phyloP scores from a whole-genome alignment of 2,329 filamentous ascomycete species.

The Trichoderma sp. region DNA sequence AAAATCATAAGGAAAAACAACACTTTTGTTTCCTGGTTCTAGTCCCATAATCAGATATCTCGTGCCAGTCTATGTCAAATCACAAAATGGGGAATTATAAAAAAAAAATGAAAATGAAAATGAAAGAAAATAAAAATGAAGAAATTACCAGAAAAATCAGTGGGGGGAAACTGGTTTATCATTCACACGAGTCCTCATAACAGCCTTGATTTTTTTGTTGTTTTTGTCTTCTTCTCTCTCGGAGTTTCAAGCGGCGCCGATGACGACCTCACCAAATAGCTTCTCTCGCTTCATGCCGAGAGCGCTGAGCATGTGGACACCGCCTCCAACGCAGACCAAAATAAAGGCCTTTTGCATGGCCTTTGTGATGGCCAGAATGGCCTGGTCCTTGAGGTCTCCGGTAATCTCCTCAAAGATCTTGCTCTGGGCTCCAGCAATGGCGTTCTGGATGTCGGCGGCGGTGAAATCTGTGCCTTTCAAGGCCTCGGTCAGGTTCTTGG shows the following conservation, averaged over 20 bases:
- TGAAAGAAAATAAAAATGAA: not conserved
- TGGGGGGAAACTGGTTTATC: not conserved
- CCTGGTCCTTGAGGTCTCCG: not conserved
- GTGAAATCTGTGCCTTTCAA: not conserved
- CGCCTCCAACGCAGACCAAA: constrained; percentile 10
- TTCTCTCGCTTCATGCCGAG: constrained; percentile 21
- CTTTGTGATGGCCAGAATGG: constrained; percentile 16
- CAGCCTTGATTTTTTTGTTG: not conserved
- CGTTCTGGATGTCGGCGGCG: constrained; percentile 14
- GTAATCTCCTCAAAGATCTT: constrained; percentile 15
- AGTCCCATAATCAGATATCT: not conserved
- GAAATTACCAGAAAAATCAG: not conserved
- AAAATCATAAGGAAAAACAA: not conserved
- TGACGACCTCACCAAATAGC: constrained; percentile 19
- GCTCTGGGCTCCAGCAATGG: constrained; percentile 19
- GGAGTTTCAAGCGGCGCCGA: not conserved
- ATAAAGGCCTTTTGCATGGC: constrained; percentile 18
- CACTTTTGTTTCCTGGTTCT: not conserved
- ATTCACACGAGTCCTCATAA: not conserved
- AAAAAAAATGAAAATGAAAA: not conserved
- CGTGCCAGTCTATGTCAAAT: not conserved
- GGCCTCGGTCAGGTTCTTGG: not conserved
- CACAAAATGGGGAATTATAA: not conserved
- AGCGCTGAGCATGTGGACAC: not conserved
- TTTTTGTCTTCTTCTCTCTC: not conserved